Evolutionary conservation across 2,329 filamentous ascomycete genomes (phyloP).

Genomic region (Rhynchosporium graminicola): DNA sequence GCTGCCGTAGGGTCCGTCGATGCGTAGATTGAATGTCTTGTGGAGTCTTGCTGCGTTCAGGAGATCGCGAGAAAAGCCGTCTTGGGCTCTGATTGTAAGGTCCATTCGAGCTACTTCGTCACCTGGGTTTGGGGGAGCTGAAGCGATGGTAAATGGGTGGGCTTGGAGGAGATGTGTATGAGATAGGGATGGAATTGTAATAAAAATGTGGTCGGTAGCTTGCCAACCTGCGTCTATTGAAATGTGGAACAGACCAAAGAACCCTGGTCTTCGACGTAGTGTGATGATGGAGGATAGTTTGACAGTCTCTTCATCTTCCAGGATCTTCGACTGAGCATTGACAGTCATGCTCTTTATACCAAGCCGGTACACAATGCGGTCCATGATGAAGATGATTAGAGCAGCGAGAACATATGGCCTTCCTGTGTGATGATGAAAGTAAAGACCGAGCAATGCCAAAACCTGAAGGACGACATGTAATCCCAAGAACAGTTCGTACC

Average conservation of each 20-base stretch:
- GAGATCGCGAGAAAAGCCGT: conserved; percentile 60
- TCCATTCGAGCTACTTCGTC: conserved; percentile 52
- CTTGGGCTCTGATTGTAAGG: conserved; percentile 60
- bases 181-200: conserved; percentile 58
- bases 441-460: conserved; percentile 56
- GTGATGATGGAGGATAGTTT: conserved; percentile 42
- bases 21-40: conserved; percentile 47
- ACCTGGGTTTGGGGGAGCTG: conserved; percentile 49
- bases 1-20: conserved; percentile 68
- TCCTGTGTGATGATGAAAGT: conserved; percentile 57
- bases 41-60: conserved; percentile 52
- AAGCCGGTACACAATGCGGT: conserved; percentile 59
- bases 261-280: conserved; percentile 12
- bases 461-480: conserved; percentile 59
- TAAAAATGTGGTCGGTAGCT: conserved; percentile 64
- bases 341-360: conserved; percentile 51
- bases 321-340: conserved; percentile 52
- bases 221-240: conserved; percentile 55
- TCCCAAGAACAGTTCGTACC: conserved; percentile 64
- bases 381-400: conserved; percentile 57
- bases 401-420: conserved; percentile 55
- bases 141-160: conserved; percentile 68
- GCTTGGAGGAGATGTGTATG: conserved; percentile 56
- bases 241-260: conserved; percentile 34
- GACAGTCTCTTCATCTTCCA: conserved; percentile 59